phyloP scores from a whole-genome alignment of 805 yeast species.

The Starmerella etchellsii region DNA sequence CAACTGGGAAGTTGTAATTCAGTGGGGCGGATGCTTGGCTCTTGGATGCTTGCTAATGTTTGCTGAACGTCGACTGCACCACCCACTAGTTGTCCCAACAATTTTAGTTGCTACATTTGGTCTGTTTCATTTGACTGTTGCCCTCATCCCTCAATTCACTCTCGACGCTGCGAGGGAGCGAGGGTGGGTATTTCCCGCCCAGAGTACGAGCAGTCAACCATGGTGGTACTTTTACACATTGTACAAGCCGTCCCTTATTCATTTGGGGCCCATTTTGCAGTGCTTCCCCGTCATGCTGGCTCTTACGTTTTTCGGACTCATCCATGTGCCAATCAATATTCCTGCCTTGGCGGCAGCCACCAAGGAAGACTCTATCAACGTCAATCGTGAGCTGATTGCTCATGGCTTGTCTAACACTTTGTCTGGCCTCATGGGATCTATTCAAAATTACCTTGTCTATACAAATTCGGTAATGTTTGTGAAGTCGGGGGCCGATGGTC shows the following conservation, averaged over 20 bases:
- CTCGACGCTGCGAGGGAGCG: conserved; percentile 46
- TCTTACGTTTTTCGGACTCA: conserved; percentile 83
- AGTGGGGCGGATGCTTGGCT: conserved; percentile 59
- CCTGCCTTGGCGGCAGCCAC: conserved; percentile 92
- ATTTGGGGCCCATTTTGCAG: conserved; percentile 53
- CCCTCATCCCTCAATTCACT: conserved; percentile 51
- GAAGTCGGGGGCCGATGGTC: conserved; percentile 84
- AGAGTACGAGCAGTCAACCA: conserved; percentile 42
- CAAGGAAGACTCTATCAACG: conserved; percentile 66
- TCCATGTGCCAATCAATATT: conserved; percentile 95
- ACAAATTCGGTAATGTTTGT: conserved; percentile 86
- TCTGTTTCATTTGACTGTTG: conserved; percentile 55
- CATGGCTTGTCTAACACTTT: conserved; percentile 85
- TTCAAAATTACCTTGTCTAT: conserved; percentile 89
- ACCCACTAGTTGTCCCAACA: conserved; percentile 67
- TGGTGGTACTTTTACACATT: conserved; percentile 79
- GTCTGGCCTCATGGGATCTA: conserved; percentile 74
- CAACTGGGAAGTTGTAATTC: conserved; percentile 38
- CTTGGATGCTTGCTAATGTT: conserved; percentile 49
- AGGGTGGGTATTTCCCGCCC: conserved; percentile 79
- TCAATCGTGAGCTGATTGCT: conserved; percentile 84
- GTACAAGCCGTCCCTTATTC: conserved; percentile 57
- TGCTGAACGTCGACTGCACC: conserved; percentile 46
- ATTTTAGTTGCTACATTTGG: conserved; percentile 63
- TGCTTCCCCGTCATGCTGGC: conserved; percentile 92